phyloP scores from a whole-genome alignment of 495 filamentous ascomycete genomes.

The Penicillium canescens region DNA sequence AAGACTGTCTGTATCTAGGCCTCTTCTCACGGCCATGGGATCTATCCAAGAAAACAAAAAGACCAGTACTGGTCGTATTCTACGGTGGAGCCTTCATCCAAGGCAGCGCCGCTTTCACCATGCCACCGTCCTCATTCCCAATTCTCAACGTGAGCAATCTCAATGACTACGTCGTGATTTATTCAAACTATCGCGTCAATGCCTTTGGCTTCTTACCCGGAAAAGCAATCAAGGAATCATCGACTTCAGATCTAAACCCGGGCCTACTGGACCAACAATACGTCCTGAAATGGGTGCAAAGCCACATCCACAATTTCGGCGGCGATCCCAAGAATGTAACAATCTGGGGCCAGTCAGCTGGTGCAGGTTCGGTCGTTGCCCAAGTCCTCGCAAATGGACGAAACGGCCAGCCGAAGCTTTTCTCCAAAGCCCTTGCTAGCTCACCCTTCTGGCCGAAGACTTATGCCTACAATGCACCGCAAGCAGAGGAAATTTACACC shows the following conservation, averaged over 20 bases:
- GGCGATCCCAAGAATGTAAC: conserved; percentile 52
- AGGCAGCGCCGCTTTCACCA: conserved; percentile 50
- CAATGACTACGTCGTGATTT: conserved; percentile 54
- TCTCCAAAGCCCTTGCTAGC: conserved; percentile 56
- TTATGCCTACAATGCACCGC: conserved; percentile 48
- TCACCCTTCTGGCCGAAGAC: conserved; percentile 64
- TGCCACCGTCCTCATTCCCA: conserved; percentile 58
- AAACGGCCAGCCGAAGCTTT: conserved; percentile 34
- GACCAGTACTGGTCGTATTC: conserved; percentile 60
- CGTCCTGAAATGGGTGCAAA: conserved; percentile 55
- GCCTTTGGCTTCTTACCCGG: conserved; percentile 61
- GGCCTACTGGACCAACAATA: conserved; percentile 52
- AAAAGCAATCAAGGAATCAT: conserved; percentile 46
- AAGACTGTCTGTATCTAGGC: conserved; percentile 63
- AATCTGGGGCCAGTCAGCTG: conserved; percentile 55
- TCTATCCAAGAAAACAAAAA: conserved; percentile 26
- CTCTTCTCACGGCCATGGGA: conserved; percentile 59
- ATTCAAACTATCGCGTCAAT: conserved; percentile 57
- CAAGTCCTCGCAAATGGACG: conserved; percentile 52
- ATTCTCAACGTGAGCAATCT: conserved; percentile 48
- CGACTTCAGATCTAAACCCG: conserved; percentile 49
- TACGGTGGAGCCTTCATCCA: conserved; percentile 65
- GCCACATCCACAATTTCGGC: conserved; percentile 50
- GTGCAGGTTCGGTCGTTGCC: conserved; percentile 56
- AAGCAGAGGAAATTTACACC: conserved; percentile 52